Conservation (phyloP, 768 basidiomycete species). For the Scleroderma citrinum region DNA sequence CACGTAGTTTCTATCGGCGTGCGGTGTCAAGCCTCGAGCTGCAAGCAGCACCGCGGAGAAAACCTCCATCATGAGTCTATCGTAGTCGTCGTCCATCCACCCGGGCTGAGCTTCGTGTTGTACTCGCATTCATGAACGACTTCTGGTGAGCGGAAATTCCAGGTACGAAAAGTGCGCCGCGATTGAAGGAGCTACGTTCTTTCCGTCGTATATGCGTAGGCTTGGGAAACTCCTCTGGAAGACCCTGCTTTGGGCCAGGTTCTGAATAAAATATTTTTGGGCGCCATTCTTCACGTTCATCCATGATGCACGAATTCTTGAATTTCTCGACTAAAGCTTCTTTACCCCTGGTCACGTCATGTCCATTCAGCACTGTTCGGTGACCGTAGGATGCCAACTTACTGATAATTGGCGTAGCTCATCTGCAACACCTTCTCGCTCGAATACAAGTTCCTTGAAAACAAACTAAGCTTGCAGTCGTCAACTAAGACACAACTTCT, state of each 20-base stretch:
- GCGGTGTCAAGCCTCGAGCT: neutral
- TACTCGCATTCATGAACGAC: slow-evolving; percentile 21
- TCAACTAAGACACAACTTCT: slow-evolving; percentile 12
- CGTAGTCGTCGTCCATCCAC: slow-evolving; percentile 21
- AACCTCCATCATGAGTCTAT: slow-evolving; percentile 14
- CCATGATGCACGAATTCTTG: slow-evolving; percentile 88
- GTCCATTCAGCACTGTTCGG: slow-evolving; percentile 6
- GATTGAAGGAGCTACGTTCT: slow-evolving; percentile 76
- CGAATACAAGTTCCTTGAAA: slow-evolving; percentile 79
- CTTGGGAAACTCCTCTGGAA: slow-evolving; percentile 74
- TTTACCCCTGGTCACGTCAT: slow-evolving; percentile 55
- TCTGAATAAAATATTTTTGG: slow-evolving; percentile 81
- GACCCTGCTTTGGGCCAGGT: slow-evolving; percentile 62
- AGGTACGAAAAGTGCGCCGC: slow-evolving; percentile 64
- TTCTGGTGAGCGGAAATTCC: slow-evolving; percentile 27
- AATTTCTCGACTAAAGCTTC: slow-evolving; percentile 89
- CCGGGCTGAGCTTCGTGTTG: slow-evolving; percentile 12
- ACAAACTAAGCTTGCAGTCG: slow-evolving; percentile 3
- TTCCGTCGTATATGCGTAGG: slow-evolving; percentile 78
- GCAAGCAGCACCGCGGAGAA: too few relatives aligned
- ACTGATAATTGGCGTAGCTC: slow-evolving; percentile 93
- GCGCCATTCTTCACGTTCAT: slow-evolving; percentile 75
- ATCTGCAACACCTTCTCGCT: slow-evolving; percentile 88
- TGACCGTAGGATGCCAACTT: slow-evolving; percentile 25
- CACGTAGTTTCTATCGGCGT: neutral